Evolutionary conservation across 352 stramenopile genomes (phyloP).

Genomic region (Globisporangium camurandrum): DNA sequence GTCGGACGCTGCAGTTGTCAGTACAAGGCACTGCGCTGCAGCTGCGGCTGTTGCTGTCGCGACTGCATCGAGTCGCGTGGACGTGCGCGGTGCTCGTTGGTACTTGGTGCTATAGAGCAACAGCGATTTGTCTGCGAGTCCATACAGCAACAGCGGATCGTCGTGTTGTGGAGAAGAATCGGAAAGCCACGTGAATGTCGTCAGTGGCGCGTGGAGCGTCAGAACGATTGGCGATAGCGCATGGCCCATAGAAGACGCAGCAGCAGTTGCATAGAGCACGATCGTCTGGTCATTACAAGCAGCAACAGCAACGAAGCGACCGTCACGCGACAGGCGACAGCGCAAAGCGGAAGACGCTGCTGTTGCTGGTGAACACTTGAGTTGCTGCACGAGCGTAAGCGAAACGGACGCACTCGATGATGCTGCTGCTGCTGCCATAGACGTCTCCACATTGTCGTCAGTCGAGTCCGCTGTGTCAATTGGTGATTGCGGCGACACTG

Average conservation of each 20-base stretch:
- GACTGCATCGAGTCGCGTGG: background rate
- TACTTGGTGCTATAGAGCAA: constrained; percentile 1
- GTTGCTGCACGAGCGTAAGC: constrained; percentile 1
- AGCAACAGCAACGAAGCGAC: background rate
- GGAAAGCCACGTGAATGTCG: constrained; percentile 4
- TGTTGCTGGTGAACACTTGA: background rate
- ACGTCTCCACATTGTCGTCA: background rate
- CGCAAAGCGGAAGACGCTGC: background rate
- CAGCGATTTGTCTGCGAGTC: constrained; percentile 7
- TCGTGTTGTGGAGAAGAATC: background rate
- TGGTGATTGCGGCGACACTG: background rate
- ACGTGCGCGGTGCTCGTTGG: background rate
- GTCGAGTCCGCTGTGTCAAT: background rate
- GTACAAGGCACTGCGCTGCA: no score
- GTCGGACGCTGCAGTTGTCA: no score
- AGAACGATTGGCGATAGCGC: constrained; percentile 3
- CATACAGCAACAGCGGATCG: background rate
- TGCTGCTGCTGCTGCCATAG: background rate
- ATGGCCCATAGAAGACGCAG: background rate
- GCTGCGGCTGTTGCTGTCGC: no score
- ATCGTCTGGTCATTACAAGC: background rate
- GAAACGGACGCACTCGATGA: background rate
- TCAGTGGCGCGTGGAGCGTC: constrained; percentile 3
- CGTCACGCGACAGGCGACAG: constrained; percentile 4
- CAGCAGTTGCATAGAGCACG: background rate